These are phyloP conservation scores for Astrocystis sublimbata DNA, from an alignment of 495 filamentous ascomycete species.

Conservation along the genomic window DNA sequence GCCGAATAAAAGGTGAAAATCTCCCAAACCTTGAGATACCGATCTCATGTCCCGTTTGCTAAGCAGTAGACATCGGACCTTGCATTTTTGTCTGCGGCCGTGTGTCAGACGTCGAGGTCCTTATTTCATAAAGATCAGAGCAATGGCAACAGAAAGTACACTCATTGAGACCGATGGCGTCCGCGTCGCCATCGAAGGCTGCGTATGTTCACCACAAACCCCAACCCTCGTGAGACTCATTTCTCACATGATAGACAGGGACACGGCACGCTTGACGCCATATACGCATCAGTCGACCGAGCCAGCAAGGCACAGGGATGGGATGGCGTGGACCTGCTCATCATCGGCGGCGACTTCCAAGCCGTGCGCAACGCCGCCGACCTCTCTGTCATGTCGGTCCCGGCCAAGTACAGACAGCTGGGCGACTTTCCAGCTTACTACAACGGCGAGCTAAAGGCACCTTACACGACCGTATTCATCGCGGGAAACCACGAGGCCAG, in stretches of 20 bases:
- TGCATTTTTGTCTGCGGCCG: too few relatives aligned
- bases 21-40: too few relatives aligned
- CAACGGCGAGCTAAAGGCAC: conserved; percentile 70
- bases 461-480: conserved; percentile 87
- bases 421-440: conserved; percentile 95
- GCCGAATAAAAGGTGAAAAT: too few relatives aligned
- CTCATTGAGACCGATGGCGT: conserved; percentile 41
- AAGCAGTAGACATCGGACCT: too few relatives aligned
- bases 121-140: not conserved
- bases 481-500: conserved; percentile 94
- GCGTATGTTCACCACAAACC: conserved; percentile 56
- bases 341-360: conserved; percentile 93
- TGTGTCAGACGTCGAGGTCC: not conserved
- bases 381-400: conserved; percentile 82
- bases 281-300: conserved; percentile 73
- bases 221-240: not conserved
- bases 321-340: conserved; percentile 76
- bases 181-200: conserved; percentile 71
- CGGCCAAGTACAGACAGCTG: conserved; percentile 76
- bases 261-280: conserved; percentile 85
- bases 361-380: conserved; percentile 86
- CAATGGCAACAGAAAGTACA: conserved; percentile 12
- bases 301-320: conserved; percentile 66
- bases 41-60: too few relatives aligned
- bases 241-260: conserved; percentile 54